phyloP scores from a whole-genome alignment of 78 protist species.

The Bigelowiella natans region DNA sequence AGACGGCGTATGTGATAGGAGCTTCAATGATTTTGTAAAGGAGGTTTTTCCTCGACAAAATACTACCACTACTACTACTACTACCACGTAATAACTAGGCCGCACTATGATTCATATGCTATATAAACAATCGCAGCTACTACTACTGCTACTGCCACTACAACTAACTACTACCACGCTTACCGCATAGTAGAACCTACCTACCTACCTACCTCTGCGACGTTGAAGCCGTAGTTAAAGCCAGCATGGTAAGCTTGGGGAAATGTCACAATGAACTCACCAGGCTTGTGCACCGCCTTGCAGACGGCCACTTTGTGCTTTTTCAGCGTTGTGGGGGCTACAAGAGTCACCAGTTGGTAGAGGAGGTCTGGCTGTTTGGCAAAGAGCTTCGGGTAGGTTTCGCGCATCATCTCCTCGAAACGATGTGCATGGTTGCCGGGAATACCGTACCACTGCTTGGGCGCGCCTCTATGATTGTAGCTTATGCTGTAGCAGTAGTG shows the following conservation, averaged over 20 bases:
- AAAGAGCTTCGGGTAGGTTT: background rate
- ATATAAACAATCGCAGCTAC: too few species aligned
- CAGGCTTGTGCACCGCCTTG: background rate
- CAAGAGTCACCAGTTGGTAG: constrained; percentile 1
- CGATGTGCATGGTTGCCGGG: background rate
- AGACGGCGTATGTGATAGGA: too few species aligned
- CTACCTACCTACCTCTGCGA: too few species aligned
- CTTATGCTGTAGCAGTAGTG: background rate
- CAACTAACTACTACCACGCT: too few species aligned
- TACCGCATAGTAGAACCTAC: too few species aligned
- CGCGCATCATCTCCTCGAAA: background rate
- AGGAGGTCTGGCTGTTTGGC: background rate
- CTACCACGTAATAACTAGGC: too few species aligned
- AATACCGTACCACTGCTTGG: constrained; percentile 10
- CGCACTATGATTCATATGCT: too few species aligned
- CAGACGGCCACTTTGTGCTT: background rate
- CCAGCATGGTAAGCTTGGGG: constrained; percentile 5
- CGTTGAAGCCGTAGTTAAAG: background rate
- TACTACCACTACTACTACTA: too few species aligned
- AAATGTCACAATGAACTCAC: background rate
- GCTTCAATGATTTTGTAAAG: too few species aligned
- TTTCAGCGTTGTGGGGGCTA: background rate
- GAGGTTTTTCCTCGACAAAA: too few species aligned
- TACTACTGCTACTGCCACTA: too few species aligned
- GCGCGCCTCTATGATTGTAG: constrained; percentile 8